Base-by-base conservation (phyloP, 768 basidiomycete genomes). In the Vararia minispora region DNA sequence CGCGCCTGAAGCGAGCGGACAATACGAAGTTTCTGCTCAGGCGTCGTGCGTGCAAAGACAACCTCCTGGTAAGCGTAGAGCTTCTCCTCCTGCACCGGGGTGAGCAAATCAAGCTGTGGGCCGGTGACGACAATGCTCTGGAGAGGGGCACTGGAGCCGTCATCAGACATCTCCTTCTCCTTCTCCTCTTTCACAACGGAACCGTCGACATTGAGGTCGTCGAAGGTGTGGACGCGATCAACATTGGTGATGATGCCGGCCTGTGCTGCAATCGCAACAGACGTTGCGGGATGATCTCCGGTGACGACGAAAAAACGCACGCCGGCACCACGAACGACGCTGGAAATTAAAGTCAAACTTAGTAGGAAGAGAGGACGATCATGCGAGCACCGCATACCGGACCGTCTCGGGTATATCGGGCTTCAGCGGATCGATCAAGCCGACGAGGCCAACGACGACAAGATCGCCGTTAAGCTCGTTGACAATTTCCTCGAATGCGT, bases 241-340 rank as follows among this genome's bases (percentile, higher is more conserved):
- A 62, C 42, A 26, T 65, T 54, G 4, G 68, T 63, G 31, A 76
- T 61, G 43, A 76, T 73, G 18, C 76, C 69, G n/a, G 72, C 74
- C 45, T 76, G 72, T 9, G 63, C 58, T 9, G 77, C 77, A 42
- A 82, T 79, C 0, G 79, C 74, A 3, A 68, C 60, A 1, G 75
- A 76, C 0, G 78, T 81, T 11, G 68, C 58, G 21, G 72, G 65
- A 52, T 79, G 60, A 60, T 83, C 70, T 36, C 69, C 69, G 8
- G 72, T 72, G 39, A 80, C 73, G 62, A 81, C 74, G 48, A 71
- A 69, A 50, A 79, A 72, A 9, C 76, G 64, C 33, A 79, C 71
- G 4, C 74, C 74, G 6, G 76, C 78, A 11, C 65, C 50, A 18
- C 73, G 65, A 44, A 69, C 69, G n/a, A 61, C 50, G 6, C 61